A percentile compares a stretch with the other conserved stretches of the same genome.
Evolutionary conservation across 2,329 filamentous ascomycete genomes (phyloP).

Genomic region (Cordyceps fumosorosea): DNA sequence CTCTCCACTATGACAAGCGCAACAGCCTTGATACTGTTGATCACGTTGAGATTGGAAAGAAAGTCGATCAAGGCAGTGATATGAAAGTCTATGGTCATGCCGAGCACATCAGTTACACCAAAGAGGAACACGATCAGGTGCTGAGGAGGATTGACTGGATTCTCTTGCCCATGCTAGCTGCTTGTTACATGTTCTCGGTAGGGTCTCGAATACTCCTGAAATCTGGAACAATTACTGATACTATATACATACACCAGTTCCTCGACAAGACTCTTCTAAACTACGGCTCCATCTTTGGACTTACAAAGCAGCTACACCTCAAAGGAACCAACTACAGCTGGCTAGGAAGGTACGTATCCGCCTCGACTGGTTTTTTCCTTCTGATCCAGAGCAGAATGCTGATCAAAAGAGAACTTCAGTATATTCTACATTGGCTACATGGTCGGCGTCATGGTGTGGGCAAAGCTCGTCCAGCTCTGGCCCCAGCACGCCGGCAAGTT

Average conservation of each 20-base stretch:
- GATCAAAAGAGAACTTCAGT: too few relatives aligned
- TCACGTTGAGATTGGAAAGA: not conserved
- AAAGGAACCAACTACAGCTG: slow-evolving; percentile 3
- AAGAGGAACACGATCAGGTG: not conserved
- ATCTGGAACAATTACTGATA: not conserved
- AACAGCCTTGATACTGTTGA: not conserved
- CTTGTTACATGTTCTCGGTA: slow-evolving; percentile 6
- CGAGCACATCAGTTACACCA: not conserved
- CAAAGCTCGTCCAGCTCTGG: slow-evolving; percentile 2
- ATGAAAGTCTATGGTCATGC: not conserved
- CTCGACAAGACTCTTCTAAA: not conserved
- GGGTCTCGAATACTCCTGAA: not conserved
- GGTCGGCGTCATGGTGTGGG: slow-evolving; percentile 1
- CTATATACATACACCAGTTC: too few relatives aligned
- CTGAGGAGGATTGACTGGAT: not conserved
- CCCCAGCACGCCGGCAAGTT: slow-evolving; percentile 5
- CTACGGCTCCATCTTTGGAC: slow-evolving; percentile 3
- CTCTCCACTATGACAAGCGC: not conserved
- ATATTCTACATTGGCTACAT: slow-evolving; percentile 7
- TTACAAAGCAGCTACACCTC: not conserved
- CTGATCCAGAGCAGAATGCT: too few relatives aligned
- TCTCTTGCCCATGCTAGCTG: not conserved
- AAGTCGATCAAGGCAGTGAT: not conserved
- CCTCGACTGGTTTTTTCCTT: too few relatives aligned
- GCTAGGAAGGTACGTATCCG: not conserved